Conservation (phyloP, 2,329 filamentous ascomycete species). For the Coniella vitis region DNA sequence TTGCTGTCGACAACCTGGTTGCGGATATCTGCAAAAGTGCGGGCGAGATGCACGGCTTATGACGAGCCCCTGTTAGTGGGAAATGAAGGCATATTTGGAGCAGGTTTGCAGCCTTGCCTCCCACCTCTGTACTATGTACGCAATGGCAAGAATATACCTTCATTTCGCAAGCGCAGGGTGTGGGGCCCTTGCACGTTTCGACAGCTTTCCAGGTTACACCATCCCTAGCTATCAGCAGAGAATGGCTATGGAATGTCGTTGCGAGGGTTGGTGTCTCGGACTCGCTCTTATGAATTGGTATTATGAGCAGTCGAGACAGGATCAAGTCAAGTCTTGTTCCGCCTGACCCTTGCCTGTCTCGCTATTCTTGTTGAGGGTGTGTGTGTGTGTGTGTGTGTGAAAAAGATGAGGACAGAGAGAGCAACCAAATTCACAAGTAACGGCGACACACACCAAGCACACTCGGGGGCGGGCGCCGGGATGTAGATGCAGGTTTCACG, state of each 20-base stretch:
- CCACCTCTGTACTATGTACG: too few relatives aligned
- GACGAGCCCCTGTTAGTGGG: background rate
- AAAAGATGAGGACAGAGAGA: background rate
- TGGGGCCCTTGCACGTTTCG: background rate
- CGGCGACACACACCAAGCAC: background rate
- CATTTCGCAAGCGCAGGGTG: background rate
- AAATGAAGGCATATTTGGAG: background rate
- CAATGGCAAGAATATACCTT: too few relatives aligned
- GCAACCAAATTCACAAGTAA: background rate
- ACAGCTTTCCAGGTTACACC: background rate
- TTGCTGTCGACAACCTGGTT: too few relatives aligned
- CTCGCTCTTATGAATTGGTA: background rate
- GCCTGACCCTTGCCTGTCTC: background rate
- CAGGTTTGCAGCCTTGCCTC: background rate
- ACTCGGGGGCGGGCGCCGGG: background rate
- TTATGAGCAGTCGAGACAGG: background rate
- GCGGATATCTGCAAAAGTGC: too few relatives aligned
- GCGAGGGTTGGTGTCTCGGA: background rate
- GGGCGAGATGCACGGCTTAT: too few relatives aligned
- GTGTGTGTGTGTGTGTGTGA: background rate
- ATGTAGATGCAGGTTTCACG: background rate
- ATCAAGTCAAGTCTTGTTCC: background rate
- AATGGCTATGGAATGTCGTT: background rate
- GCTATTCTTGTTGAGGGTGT: background rate
- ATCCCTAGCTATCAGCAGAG: constrained; percentile 1